These are phyloP conservation scores for Phytophthora vignae DNA, from an alignment of 352 stramenopile genomes.

Conservation along the genomic window DNA sequence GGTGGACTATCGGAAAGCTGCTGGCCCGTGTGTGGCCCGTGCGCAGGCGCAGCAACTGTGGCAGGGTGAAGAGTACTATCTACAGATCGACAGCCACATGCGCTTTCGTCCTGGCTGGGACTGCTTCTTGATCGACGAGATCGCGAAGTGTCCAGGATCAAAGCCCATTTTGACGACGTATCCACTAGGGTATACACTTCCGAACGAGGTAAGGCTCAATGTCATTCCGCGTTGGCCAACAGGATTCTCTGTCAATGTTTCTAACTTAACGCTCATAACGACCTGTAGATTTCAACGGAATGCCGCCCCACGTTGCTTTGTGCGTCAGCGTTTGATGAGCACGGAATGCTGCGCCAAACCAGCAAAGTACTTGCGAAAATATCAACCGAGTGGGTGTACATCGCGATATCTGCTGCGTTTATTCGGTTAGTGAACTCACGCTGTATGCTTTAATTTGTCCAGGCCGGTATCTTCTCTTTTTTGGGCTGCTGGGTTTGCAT, in stretches of 20 bases:
- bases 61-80: conserved; percentile 87
- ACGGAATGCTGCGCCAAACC: conserved; percentile 64
- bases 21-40: conserved; percentile 92
- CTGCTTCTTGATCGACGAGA: conserved; percentile 85
- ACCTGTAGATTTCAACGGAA: conserved; percentile 50
- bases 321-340: conserved; percentile 61
- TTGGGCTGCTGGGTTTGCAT: conserved; percentile 81
- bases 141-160: conserved; percentile 47
- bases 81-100: conserved; percentile 98
- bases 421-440: neutral
- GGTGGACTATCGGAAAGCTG: conserved; percentile 81
- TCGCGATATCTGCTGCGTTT: neutral
- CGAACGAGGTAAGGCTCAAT: conserved; percentile 53
- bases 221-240: neutral
- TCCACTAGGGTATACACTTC: conserved; percentile 90
- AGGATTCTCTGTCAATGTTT: neutral
- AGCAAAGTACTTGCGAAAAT: conserved; percentile 60
- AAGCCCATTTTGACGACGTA: conserved; percentile 95
- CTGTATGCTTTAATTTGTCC: conserved; percentile 10
- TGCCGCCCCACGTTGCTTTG: conserved; percentile 69
- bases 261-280: neutral
- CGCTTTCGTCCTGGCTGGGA: conserved; percentile 90
- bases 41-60: conserved; percentile 83
- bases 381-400: conserved; percentile 35
- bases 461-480: conserved; percentile 70